Evolutionary conservation across 2,329 filamentous ascomycete species (phyloP).

Genomic region (Anisogramma anomala): DNA sequence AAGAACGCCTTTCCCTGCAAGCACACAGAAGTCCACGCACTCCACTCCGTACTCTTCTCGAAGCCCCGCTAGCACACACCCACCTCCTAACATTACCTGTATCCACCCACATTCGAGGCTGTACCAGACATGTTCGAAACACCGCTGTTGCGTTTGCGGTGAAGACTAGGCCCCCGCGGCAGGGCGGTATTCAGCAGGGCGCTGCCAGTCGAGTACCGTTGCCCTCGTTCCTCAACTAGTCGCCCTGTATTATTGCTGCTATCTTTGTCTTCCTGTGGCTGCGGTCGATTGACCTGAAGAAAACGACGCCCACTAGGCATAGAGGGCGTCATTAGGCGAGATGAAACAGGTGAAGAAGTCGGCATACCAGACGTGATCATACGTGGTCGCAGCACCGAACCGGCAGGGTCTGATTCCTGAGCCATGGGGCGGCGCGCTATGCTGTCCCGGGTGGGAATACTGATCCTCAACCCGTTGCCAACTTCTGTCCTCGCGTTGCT

Average conservation of each 20-base stretch:
- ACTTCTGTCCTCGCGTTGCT: conserved; percentile 25
- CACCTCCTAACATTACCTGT: conserved; percentile 29
- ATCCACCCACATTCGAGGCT: conserved; percentile 30
- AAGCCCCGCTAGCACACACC: background rate
- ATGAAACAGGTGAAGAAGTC: conserved; percentile 15
- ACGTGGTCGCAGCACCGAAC: conserved; percentile 41
- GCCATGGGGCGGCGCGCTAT: conserved; percentile 12
- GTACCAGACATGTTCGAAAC: conserved; percentile 28
- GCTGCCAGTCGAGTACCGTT: conserved; percentile 34
- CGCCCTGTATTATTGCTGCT: conserved; percentile 26
- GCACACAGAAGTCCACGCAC: background rate
- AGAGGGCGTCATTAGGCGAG: conserved; percentile 31
- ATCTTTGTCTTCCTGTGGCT: conserved; percentile 23
- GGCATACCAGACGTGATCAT: conserved; percentile 37
- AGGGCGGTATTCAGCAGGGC: conserved; percentile 25
- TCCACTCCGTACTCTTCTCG: background rate
- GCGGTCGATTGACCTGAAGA: conserved; percentile 28
- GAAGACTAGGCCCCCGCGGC: conserved; percentile 35
- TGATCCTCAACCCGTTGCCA: conserved; percentile 28
- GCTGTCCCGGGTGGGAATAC: conserved; percentile 22
- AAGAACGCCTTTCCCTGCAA: background rate
- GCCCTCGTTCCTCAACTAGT: conserved; percentile 29
- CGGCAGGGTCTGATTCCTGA: conserved; percentile 27
- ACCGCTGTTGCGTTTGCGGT: conserved; percentile 32
- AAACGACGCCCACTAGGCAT: conserved; percentile 34